Conservation (phyloP, 805 yeast species). For the Brettanomyces custersianus region DNA sequence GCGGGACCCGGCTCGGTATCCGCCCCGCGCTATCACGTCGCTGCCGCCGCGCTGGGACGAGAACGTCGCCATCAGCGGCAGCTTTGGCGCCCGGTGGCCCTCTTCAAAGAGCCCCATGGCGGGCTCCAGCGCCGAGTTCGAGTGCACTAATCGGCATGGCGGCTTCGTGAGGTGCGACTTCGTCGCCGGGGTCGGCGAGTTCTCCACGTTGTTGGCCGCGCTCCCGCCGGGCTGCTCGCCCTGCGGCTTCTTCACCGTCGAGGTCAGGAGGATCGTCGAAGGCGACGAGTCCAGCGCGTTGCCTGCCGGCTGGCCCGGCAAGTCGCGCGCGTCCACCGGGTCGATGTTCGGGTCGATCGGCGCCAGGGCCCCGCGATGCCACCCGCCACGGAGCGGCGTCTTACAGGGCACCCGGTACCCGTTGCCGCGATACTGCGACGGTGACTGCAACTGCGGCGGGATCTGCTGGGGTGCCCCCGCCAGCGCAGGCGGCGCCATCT, state of each 20-base stretch:
- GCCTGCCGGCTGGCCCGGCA: slow-evolving; percentile 14
- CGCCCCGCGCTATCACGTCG: neutral
- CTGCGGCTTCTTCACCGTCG: slow-evolving; percentile 10
- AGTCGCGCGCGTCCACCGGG: neutral
- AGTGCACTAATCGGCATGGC: slow-evolving; percentile 20
- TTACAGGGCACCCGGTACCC: neutral
- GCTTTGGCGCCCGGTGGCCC: neutral
- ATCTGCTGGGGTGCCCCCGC: neutral
- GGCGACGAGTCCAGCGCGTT: slow-evolving; percentile 24
- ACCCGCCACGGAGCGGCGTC: neutral
- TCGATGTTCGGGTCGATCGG: slow-evolving; percentile 1
- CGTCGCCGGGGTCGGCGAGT: slow-evolving; percentile 27
- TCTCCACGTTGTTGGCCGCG: slow-evolving; percentile 10
- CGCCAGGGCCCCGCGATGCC: neutral
- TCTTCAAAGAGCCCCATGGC: slow-evolving; percentile 25
- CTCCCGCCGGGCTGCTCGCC: neutral
- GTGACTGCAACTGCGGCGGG: neutral
- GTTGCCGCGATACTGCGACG: neutral
- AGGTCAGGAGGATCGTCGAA: slow-evolving; percentile 23
- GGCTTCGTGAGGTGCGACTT: slow-evolving; percentile 16
- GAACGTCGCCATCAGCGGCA: slow-evolving; percentile 3
- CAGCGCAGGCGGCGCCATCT: no score
- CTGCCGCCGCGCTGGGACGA: neutral
- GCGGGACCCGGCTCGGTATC: neutral
- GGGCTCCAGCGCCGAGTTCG: slow-evolving; percentile 22